Evolutionary conservation across 2,329 filamentous ascomycete genomes (phyloP).

Genomic region (Neocucurbitaria cava): DNA sequence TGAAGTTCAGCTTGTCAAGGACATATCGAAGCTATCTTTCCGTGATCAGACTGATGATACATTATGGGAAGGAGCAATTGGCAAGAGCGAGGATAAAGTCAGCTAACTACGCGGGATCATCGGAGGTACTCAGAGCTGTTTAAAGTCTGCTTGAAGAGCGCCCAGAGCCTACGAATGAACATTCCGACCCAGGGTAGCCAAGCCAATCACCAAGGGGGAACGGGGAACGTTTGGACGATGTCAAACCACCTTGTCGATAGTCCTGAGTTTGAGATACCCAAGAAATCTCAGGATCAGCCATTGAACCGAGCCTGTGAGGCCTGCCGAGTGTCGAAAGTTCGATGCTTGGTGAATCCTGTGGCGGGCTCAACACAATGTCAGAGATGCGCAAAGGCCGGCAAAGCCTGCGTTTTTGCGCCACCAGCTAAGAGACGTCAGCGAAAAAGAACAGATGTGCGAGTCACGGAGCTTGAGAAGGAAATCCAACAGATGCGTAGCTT

Average conservation of each 20-base stretch:
- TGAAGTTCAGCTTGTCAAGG: neutral
- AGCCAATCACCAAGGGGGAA: slow-evolving; percentile 8
- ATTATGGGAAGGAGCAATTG: neutral
- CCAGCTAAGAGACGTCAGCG: slow-evolving; percentile 46
- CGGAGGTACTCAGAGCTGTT: neutral
- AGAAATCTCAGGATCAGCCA: slow-evolving; percentile 35
- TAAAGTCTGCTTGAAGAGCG: neutral
- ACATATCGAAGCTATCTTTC: neutral
- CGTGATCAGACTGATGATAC: slow-evolving; percentile 2
- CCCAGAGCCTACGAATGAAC: neutral
- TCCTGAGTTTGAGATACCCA: slow-evolving; percentile 20
- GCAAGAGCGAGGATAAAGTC: neutral
- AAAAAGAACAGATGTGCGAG: slow-evolving; percentile 46
- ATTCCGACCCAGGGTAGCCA: slow-evolving; percentile 20
- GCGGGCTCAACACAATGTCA: slow-evolving; percentile 40
- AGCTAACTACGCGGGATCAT: neutral
- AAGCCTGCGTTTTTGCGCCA: slow-evolving; percentile 43
- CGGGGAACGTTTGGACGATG: slow-evolving; percentile 17
- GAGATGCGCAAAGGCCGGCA: slow-evolving; percentile 44
- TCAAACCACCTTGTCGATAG: slow-evolving; percentile 20
- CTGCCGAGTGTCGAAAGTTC: slow-evolving; percentile 46
- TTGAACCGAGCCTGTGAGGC: slow-evolving; percentile 47
- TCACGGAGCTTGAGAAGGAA: slow-evolving; percentile 46
- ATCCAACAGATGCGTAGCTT: slow-evolving; percentile 45
- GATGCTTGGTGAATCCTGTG: slow-evolving; percentile 38